Percentiles rank a stretch among this genome's conserved stretches.
Evolutionary conservation across 164 flowering plant genomes (phyloP).

Genomic region (Umbellularia californica): DNA sequence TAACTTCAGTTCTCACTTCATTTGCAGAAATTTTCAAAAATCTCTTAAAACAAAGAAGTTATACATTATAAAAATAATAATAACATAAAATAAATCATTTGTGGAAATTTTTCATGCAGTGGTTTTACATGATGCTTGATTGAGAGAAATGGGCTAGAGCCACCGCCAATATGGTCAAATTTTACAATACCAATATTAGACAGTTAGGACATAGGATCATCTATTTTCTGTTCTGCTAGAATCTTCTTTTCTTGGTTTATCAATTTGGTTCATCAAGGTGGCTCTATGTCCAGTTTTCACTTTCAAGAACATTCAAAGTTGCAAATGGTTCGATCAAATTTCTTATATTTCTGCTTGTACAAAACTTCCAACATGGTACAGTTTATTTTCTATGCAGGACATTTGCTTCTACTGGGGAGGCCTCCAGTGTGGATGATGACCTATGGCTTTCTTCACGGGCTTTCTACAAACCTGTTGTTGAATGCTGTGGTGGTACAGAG

Average conservation of each 20-base stretch:
- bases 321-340: background rate
- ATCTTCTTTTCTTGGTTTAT: background rate
- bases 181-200: background rate
- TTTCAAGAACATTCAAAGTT: background rate
- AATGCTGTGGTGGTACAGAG: conserved; percentile 95
- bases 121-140: background rate
- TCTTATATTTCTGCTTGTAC: too few relatives aligned
- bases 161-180: background rate
- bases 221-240: background rate
- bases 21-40: background rate
- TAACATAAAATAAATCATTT: too few relatives aligned
- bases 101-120: background rate
- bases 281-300: background rate
- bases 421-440: conserved; percentile 87
- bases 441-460: conserved; percentile 93
- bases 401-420: conserved; percentile 84
- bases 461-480: conserved; percentile 71
- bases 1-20: conserved; percentile 16
- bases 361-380: background rate
- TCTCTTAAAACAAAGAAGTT: too few relatives aligned
- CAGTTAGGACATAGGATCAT: background rate
- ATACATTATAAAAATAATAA: too few relatives aligned
- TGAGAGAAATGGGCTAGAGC: background rate
- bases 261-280: background rate
- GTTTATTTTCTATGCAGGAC: conserved; percentile 32